These are phyloP conservation scores for Globisporangium uncinulatum DNA, from an alignment of 352 stramenopile species.

Conservation along the genomic window DNA sequence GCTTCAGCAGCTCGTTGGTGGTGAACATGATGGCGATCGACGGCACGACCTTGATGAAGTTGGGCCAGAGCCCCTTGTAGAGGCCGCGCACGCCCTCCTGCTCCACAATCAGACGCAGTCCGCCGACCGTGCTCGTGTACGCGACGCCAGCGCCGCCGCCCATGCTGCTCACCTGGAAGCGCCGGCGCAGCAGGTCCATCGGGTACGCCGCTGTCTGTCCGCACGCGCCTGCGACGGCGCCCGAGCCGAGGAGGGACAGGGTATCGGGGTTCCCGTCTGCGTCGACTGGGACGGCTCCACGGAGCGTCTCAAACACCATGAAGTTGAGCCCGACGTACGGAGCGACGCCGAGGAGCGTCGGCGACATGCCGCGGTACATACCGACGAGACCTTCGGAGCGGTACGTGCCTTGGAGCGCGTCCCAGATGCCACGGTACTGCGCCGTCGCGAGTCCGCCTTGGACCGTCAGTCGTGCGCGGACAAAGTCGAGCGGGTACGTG, in stretches of 20 bases:
- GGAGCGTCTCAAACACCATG: constrained; percentile 68
- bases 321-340: constrained; percentile 79
- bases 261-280: constrained; percentile 39
- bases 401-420: constrained; percentile 44
- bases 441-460: constrained; percentile 53
- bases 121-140: constrained; percentile 50
- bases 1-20: constrained; percentile 70
- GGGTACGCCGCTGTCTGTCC: constrained; percentile 69
- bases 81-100: constrained; percentile 52
- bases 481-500: constrained; percentile 73
- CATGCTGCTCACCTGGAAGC: constrained; percentile 63
- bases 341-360: constrained; percentile 62
- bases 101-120: constrained; percentile 37
- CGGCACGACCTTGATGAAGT: constrained; percentile 75
- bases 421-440: constrained; percentile 59
- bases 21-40: constrained; percentile 83
- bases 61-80: constrained; percentile 63
- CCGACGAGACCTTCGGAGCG: constrained; percentile 47
- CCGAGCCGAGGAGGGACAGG: constrained; percentile 51
- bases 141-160: constrained; percentile 10
- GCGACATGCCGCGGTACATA: constrained; percentile 56
- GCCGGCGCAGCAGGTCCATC: constrained; percentile 67
- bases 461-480: constrained; percentile 64
- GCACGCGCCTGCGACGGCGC: constrained; percentile 57
- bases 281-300: constrained; percentile 33